Base-by-base conservation (phyloP, 2,329 filamentous ascomycete species). In the Neofusicoccum kwambonambiense region DNA sequence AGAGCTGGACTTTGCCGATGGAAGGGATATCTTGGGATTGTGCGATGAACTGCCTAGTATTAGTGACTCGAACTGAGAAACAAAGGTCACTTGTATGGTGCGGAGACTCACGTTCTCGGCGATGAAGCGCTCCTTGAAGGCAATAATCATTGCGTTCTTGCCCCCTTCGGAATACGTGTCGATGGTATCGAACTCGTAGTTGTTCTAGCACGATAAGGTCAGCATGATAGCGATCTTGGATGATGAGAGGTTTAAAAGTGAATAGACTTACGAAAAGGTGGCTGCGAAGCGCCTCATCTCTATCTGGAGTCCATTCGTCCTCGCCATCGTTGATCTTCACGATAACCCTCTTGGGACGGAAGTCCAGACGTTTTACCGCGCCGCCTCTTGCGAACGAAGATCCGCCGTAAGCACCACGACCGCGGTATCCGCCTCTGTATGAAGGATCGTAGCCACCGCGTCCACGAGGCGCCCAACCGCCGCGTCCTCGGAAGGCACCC, bases 221-320 rank as follows among this genome's bases (percentile, higher is more conserved):
- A 68, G 67, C 52, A 41, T 41, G 6, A 15, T 63, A 5, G 35
- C 15, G 5, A 17, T 15, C 35, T 12, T 49, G 49, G 27, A 17
- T 17, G 41, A 15, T 3, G 2, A 31, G n/a, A 31, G 6, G 49
- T 9, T 9, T 4, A 6, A 19, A 12, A 11, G 7, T 11, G 27
- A 27, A 15, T 22, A 13, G 7, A 65, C 72, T 67, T 68, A 76
- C 75, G 42, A 92, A 81, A 22, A 94, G 83, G 75, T 90, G 89
- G 70, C 91, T 88, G 67, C 90, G 83, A 49, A 94, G 79, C 34
- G 83, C 82, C 76, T 93, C 90, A 68, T 93, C 88, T 71, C 86
- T 86, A 35, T 84, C 84, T 13, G 62, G 51, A 13, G 81, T 81
- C 3, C 87, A 87, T 72, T 89, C 87, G 75, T 88, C 87, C 11